A percentile compares a stretch with the other conserved stretches of the same genome.
Evolutionary conservation across 1,139 yeast genomes (phyloP).

Genomic region (Sugiyamaella neomexicana): DNA sequence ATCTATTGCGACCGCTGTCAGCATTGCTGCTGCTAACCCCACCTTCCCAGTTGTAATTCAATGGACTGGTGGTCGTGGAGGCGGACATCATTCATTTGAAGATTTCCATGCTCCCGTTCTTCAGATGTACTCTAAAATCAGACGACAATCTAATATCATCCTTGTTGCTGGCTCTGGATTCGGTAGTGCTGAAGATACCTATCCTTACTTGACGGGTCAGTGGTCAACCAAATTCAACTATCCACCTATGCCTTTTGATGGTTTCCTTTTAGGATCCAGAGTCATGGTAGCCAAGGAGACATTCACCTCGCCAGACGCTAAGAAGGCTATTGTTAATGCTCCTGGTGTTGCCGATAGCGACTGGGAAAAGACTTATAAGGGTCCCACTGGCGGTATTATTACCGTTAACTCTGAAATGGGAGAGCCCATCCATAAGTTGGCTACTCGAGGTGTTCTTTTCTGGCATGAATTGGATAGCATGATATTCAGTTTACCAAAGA

Average conservation of each 20-base stretch:
- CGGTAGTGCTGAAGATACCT: conserved; percentile 95
- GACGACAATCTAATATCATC: conserved; percentile 86
- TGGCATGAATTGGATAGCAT: conserved; percentile 96
- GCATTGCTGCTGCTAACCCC: conserved; percentile 95
- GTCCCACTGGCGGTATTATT: conserved; percentile 94
- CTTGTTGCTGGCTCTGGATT: conserved; percentile 98
- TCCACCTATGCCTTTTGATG: conserved; percentile 99
- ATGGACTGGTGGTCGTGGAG: conserved; percentile 99
- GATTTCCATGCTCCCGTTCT: conserved; percentile 97
- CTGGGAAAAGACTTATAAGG: conserved; percentile 95
- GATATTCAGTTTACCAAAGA: conserved; percentile 85
- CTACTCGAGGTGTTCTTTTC: conserved; percentile 94
- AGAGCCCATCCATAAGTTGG: conserved; percentile 97
- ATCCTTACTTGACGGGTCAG: conserved; percentile 94
- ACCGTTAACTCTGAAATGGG: conserved; percentile 99
- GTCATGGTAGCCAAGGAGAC: conserved; percentile 98
- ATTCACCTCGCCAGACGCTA: conserved; percentile 89
- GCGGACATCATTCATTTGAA: conserved; percentile 99
- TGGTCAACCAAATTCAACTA: conserved; percentile 85
- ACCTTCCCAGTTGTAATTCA: conserved; percentile 93
- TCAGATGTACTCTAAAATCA: conserved; percentile 92
- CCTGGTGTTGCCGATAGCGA: conserved; percentile 82
- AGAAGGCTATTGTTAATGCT: conserved; percentile 85
- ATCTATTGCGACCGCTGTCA: conserved; percentile 79
- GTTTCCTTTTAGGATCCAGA: conserved; percentile 93